phyloP scores from a whole-genome alignment of 2,329 filamentous ascomycete genomes.

The Botryotinia calthae region DNA sequence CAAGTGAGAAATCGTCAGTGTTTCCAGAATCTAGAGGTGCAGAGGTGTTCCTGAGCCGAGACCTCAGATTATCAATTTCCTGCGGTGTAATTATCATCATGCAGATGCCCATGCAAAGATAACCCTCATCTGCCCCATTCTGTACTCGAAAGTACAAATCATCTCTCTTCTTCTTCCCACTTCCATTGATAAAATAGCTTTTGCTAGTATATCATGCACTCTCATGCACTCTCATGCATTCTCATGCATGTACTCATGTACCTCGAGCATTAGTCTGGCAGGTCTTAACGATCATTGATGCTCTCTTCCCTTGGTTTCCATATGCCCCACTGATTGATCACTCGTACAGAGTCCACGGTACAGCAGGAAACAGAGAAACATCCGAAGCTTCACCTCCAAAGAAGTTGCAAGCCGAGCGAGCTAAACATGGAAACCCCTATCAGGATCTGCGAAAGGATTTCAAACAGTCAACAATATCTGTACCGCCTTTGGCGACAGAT shows the following conservation, averaged over 20 bases:
- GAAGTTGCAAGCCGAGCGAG: neutral
- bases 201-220: slow-evolving; percentile 12
- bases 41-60: slow-evolving; percentile 17
- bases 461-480: neutral
- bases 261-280: slow-evolving; percentile 9
- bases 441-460: slow-evolving; percentile 5
- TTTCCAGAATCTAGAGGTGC: slow-evolving; percentile 4
- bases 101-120: slow-evolving; percentile 14
- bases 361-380: slow-evolving; percentile 8
- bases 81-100: slow-evolving; percentile 11
- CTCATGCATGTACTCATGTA: neutral
- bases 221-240: neutral
- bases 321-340: slow-evolving; percentile 15
- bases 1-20: neutral
- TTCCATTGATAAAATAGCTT: slow-evolving; percentile 12
- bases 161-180: slow-evolving; percentile 16
- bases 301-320: neutral
- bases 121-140: neutral
- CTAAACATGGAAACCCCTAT: neutral
- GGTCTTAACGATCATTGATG: slow-evolving; percentile 6
- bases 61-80: slow-evolving; percentile 6
- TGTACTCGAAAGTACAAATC: slow-evolving; percentile 2
- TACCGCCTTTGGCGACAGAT: slow-evolving; percentile 23
- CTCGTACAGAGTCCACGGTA: neutral
- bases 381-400: slow-evolving; percentile 18